Base-by-base conservation (phyloP, 495 filamentous ascomycete genomes). In the Polyplosphaeria fusca region DNA sequence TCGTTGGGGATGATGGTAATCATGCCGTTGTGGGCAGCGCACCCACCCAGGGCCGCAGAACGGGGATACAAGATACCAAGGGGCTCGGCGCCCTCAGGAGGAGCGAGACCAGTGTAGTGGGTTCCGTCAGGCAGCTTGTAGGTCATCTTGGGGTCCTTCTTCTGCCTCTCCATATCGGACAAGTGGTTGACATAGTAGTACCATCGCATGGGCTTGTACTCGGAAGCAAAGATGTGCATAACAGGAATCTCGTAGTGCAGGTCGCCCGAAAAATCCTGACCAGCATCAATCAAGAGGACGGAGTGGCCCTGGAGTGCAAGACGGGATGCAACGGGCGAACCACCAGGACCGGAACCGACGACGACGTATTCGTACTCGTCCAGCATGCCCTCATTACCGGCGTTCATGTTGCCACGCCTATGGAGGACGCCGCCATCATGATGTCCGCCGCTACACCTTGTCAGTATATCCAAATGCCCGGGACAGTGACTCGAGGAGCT, bases 21-120 rank as follows among this genome's bases (percentile, higher is more conserved):
- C 9, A 78, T 55, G 45, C 75, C 77, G 56, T 79, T 76, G 67
- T 79, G 77, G 9, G 73, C 67, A 0, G 73, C 68, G 61, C 78
- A 80, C 12, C 77, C 79, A 14, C 78, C 77, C 12, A 81, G 66
- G 0, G 71, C 70, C 2, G 71, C 74, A 2, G 73, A 60, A 0
- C 79, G 70, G 1, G 77, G 78, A 42, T 81, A 81, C 13, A 72
- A 67, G 23, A 71, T 70, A 3, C 77, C 77, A 44, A 73, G 14
- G 25, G 14, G 52, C 23, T 55, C 63, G 0, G 76, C 71, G 18
- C 74, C 75, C 14, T 67, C 55, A 0, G 78, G 78, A 0, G 74
- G 72, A 27, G 24, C 71, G 30, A 35, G 30, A 35, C 30, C 30
- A 7, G 30, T 54, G 39, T 67, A 62, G 14, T 57, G 30, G 0